Conservation (phyloP, 2,329 filamentous ascomycete species). For the Venturiaceae sp. region DNA sequence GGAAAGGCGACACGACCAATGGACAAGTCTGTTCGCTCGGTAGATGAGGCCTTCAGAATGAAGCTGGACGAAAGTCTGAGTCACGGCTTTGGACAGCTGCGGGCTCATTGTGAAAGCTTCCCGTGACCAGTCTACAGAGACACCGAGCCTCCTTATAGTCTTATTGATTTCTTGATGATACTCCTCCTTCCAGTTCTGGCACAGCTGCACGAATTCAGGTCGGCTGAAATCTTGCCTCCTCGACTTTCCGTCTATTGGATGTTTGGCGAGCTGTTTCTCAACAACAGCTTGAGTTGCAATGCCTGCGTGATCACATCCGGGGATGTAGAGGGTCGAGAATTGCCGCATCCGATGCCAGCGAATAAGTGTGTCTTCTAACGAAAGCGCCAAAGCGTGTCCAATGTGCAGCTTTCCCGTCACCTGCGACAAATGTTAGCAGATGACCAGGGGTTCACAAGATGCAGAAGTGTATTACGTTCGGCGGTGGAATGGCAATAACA, state of each 20-base stretch:
- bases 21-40: conserved; percentile 83
- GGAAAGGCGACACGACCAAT: conserved; percentile 87
- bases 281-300: conserved; percentile 95
- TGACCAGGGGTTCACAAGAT: neutral
- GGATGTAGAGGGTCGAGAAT: conserved; percentile 78
- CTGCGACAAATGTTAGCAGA: neutral
- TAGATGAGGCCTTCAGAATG: conserved; percentile 94
- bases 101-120: conserved; percentile 95
- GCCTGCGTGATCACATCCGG: conserved; percentile 91
- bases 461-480: conserved; percentile 58
- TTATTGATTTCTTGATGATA: conserved; percentile 88
- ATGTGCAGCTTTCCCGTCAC: conserved; percentile 87
- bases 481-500: conserved; percentile 86
- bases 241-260: conserved; percentile 61
- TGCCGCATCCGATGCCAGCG: conserved; percentile 86
- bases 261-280: conserved; percentile 91
- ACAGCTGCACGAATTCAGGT: conserved; percentile 64
- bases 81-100: conserved; percentile 73
- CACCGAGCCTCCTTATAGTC: conserved; percentile 72
- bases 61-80: conserved; percentile 78
- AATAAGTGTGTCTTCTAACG: conserved; percentile 80
- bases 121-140: conserved; percentile 84
- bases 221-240: conserved; percentile 83
- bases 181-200: conserved; percentile 93
- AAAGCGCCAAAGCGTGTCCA: conserved; percentile 80